Conservation (phyloP, 495 filamentous ascomycete genomes). For the Tuber brumale region DNA sequence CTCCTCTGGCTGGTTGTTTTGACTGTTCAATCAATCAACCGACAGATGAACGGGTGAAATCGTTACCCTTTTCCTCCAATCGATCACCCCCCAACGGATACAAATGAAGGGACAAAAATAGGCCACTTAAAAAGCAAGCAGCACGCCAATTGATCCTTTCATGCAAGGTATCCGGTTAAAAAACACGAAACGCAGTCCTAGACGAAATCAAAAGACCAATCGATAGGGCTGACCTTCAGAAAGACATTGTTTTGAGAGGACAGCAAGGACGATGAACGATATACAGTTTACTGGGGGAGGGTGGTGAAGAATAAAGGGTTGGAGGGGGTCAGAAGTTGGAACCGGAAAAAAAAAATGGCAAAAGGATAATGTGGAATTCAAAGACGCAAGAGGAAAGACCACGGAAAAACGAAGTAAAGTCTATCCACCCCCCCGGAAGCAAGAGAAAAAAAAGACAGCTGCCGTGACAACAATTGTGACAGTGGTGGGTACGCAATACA, state of each 20-base stretch:
- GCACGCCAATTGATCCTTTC: background rate
- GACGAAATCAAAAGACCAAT: conserved; percentile 25
- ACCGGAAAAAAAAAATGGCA: conserved; percentile 27
- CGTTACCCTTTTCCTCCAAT: background rate
- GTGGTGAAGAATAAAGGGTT: conserved; percentile 13
- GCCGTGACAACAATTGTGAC: background rate
- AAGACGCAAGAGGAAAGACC: conserved; percentile 25
- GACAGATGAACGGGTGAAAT: background rate
- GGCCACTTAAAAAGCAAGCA: background rate
- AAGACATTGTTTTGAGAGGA: conserved; percentile 31
- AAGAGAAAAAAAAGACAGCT: conserved; percentile 2
- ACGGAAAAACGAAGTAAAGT: conserved; percentile 25
- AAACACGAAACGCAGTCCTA: conserved; percentile 22
- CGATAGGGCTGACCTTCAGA: conserved; percentile 36
- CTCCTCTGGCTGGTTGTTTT: background rate
- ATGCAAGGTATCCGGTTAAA: conserved; percentile 1
- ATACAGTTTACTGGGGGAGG: conserved; percentile 24
- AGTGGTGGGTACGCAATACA: background rate
- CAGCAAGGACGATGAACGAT: conserved; percentile 34
- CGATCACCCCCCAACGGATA: background rate
- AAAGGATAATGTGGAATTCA: conserved; percentile 17
- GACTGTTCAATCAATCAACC: background rate
- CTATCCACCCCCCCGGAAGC: conserved; percentile 11
- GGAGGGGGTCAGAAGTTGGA: conserved; percentile 16
- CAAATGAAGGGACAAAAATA: background rate